Base-by-base conservation (phyloP, 2,329 filamentous ascomycete genomes). In the Fusarium austroafricanum region DNA sequence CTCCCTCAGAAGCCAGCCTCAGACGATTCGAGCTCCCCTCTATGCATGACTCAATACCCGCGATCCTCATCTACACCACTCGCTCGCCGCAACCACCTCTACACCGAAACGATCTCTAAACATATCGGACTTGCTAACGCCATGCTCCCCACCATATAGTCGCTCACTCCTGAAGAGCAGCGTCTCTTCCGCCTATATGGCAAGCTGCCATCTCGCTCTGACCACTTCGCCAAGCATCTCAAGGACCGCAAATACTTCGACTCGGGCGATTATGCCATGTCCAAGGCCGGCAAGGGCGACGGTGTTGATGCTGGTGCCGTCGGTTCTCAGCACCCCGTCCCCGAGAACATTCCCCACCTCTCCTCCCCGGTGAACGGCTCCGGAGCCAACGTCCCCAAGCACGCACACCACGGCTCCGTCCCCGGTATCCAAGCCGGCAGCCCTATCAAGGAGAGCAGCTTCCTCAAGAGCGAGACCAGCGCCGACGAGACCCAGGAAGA, bases 221-320 rank as follows among this genome's bases (percentile, higher is more conserved):
- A 97, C 81, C 88, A 97, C 76, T 90, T 98, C 75, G 94, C 96
- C 85, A 98, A 98, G 86, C 97, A 98, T 79, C 89, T 98, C 78
- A 97, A 97, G 87, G 96, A 98, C 81, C 94, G 96, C 84, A 99
- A 97, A 84, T 97, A 97, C 84, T 97, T 97, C 81, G 94, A 97
- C 84, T 96, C 92, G 63, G 94, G 94, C 77, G 94, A 97, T 83
- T 97, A 97, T 76, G 94, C 94, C 77, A 92, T 97, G 83, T 95
- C 92, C 81, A 97, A 97, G 85, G 96, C 96, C 62, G 96, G 96
- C 81, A 98, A 98, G 84, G 94, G 93, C 79, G 92, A 94, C 76
- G 92, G 96, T 77, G 92, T 96, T 76, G 95, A 96, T 77, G 93
- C 97, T 63, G 97, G 95, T 77, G 91, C 91, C 76, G 93, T 99